Evolutionary conservation across 805 yeast species (phyloP).

Genomic region (Peterozyma xylosa): DNA sequence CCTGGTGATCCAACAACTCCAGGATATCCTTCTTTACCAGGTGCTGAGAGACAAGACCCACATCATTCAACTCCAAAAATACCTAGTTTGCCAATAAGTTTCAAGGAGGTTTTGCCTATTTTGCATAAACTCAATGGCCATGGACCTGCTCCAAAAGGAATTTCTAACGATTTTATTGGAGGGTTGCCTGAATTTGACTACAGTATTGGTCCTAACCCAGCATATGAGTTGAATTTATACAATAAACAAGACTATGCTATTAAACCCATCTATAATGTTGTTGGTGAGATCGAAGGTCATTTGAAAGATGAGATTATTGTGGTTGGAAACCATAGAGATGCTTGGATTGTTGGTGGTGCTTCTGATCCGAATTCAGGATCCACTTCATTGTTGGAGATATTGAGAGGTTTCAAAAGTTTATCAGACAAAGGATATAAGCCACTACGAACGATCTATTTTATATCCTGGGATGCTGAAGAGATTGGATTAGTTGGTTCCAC

Average conservation of each 20-base stretch:
- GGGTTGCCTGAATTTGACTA: conserved; percentile 28
- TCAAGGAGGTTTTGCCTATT: conserved; percentile 55
- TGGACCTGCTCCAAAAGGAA: conserved; percentile 41
- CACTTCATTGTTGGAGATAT: conserved; percentile 56
- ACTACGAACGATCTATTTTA: conserved; percentile 56
- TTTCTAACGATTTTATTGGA: conserved; percentile 19
- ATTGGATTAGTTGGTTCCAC: conserved; percentile 70
- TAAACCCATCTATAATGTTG: conserved; percentile 54
- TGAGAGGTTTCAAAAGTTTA: conserved; percentile 49
- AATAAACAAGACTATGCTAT: conserved; percentile 59
- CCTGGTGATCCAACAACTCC: conserved; percentile 84
- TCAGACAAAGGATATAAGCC: conserved; percentile 63
- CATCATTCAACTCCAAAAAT: conserved; percentile 47
- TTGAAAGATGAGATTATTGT: conserved; percentile 47
- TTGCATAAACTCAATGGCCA: conserved; percentile 48
- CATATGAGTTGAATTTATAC: conserved; percentile 41
- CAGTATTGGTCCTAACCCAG: conserved; percentile 27
- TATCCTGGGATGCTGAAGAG: conserved; percentile 81
- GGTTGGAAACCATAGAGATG: conserved; percentile 73
- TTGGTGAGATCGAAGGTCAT: conserved; percentile 53
- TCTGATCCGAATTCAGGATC: conserved; percentile 76
- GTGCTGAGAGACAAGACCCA: conserved; percentile 43
- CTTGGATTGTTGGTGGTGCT: conserved; percentile 77
- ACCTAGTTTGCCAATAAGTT: conserved; percentile 67
- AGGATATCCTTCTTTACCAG: conserved; percentile 50